A percentile compares a stretch with the other conserved stretches of the same genome.
Evolutionary conservation across 371 early-diverging fungal species (phyloP).

Genomic region (Capillidium rhysosporum): DNA sequence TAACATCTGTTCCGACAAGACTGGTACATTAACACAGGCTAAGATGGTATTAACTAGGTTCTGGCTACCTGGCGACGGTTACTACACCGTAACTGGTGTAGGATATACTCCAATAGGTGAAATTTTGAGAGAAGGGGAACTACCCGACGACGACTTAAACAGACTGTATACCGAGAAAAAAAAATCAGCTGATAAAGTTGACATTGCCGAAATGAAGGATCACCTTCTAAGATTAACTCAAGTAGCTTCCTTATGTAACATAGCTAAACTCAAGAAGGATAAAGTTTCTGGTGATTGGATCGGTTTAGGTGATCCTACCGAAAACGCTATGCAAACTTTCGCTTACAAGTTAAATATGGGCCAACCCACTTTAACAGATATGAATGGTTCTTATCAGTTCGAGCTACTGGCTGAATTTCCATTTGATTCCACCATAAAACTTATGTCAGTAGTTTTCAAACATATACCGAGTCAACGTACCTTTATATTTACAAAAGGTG

Average conservation of each 20-base stretch:
- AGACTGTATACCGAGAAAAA: not conserved
- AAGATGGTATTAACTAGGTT: slow-evolving; percentile 55
- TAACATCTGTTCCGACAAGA: slow-evolving; percentile 84
- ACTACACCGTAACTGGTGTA: slow-evolving; percentile 30
- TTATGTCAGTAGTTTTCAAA: slow-evolving; percentile 72
- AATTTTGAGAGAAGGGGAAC: slow-evolving; percentile 12
- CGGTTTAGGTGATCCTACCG: slow-evolving; percentile 72
- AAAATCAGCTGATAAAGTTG: slow-evolving; percentile 26
- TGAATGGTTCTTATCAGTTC: slow-evolving; percentile 18
- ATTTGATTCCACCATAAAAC: slow-evolving; percentile 69
- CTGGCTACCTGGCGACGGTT: slow-evolving; percentile 42
- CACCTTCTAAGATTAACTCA: slow-evolving; percentile 6
- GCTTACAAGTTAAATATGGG: slow-evolving; percentile 38
- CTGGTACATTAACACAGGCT: slow-evolving; percentile 31
- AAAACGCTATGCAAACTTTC: slow-evolving; percentile 54
- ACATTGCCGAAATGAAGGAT: slow-evolving; percentile 21
- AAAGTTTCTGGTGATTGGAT: slow-evolving; percentile 34
- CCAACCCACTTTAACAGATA: slow-evolving; percentile 22
- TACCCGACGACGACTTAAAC: slow-evolving; percentile 7
- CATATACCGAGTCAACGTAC: slow-evolving; percentile 17
- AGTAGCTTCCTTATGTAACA: slow-evolving; percentile 47
- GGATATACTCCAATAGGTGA: slow-evolving; percentile 46
- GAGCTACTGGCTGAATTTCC: slow-evolving; percentile 29
- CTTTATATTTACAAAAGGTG: slow-evolving; percentile 30
- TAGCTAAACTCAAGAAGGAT: slow-evolving; percentile 39